Conservation (phyloP, 495 filamentous ascomycete genomes). For the Paragyromitra xinjiangensis region DNA sequence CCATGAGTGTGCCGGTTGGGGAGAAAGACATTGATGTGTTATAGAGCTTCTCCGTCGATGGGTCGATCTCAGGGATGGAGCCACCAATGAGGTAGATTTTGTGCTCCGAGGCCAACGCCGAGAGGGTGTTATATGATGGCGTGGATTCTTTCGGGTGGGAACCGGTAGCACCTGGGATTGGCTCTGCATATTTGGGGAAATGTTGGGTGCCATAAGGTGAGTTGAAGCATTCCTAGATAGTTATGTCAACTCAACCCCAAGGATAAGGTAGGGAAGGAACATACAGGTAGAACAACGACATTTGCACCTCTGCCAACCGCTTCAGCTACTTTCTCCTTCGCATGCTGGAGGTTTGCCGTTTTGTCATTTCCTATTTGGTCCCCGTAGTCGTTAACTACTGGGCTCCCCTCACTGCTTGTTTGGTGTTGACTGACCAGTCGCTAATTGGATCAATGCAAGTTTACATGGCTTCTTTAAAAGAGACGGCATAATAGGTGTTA, state of each 20-base stretch:
- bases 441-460: constrained; percentile 83
- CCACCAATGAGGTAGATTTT: constrained; percentile 85
- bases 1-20: constrained; percentile 78
- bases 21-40: constrained; percentile 89
- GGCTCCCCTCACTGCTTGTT: background rate
- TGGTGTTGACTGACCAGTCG: constrained; percentile 64
- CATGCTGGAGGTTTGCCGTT: constrained; percentile 79
- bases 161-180: constrained; percentile 67
- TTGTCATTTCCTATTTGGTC: constrained; percentile 75
- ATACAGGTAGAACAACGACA: constrained; percentile 69
- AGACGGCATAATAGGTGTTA: constrained; percentile 61
- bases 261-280: background rate
- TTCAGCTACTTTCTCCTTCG: constrained; percentile 81
- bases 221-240: constrained; percentile 88
- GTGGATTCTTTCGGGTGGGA: constrained; percentile 64
- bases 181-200: constrained; percentile 93
- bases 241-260: background rate
- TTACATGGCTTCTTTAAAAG: constrained; percentile 78
- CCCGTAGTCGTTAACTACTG: background rate
- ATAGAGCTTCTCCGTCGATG: constrained; percentile 75
- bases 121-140: constrained; percentile 85
- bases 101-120: constrained; percentile 77
- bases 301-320: constrained; percentile 78
- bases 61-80: constrained; percentile 81
- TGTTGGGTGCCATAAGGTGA: constrained; percentile 91